Conservation (phyloP, 2,329 filamentous ascomycete species). For the Fusarium armeniacum region DNA sequence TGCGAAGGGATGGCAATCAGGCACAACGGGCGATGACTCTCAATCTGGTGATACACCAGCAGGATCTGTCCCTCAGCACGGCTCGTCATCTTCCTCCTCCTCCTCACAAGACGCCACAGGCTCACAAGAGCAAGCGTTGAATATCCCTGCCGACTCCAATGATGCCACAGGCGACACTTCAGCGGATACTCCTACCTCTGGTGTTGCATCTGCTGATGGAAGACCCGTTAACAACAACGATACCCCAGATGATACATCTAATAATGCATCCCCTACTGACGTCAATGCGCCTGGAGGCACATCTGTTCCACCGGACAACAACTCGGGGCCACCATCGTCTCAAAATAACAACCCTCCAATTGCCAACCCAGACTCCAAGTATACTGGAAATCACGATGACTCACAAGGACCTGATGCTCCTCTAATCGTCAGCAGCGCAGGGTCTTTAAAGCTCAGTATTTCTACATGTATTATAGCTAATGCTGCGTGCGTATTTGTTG, state of each 20-base stretch:
- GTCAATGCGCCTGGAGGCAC: neutral
- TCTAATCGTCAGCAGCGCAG: neutral
- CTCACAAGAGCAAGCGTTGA: neutral
- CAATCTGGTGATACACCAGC: neutral
- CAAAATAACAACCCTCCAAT: neutral
- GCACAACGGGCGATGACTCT: neutral
- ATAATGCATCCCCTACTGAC: neutral
- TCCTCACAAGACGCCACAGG: neutral
- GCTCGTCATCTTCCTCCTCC: neutral
- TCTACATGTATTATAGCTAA: neutral
- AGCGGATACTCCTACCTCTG: neutral
- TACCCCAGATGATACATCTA: fast-evolving
- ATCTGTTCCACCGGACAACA: neutral
- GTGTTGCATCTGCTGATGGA: neutral
- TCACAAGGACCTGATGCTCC: neutral
- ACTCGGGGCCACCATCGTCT: neutral
- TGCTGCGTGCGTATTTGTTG: neutral
- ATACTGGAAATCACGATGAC: neutral
- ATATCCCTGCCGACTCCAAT: neutral
- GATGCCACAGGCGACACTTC: too few relatives aligned
- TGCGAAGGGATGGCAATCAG: neutral
- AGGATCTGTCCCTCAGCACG: neutral
- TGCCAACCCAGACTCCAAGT: neutral
- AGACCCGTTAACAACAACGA: too few relatives aligned
- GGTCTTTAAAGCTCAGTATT: neutral